Conservation (phyloP, 371 early-diverging fungal species). For the Apophysomyces elegans region DNA sequence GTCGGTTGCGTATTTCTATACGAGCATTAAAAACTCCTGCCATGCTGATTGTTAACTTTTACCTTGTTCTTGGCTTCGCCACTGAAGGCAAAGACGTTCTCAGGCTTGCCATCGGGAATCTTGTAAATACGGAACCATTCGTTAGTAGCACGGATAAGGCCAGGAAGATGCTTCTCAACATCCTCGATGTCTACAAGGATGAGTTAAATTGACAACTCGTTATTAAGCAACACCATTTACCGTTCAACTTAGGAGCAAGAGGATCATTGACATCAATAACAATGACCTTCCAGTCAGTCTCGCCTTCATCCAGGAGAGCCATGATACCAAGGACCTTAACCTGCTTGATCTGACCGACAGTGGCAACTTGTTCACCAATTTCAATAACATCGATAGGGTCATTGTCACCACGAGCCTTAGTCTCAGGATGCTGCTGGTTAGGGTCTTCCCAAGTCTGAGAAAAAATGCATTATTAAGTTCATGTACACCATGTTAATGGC, state of each 20-base stretch:
- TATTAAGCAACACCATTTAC: slow-evolving; percentile 20
- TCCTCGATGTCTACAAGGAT: slow-evolving; percentile 82
- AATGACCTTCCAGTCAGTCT: slow-evolving; percentile 98
- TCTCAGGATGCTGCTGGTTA: slow-evolving; percentile 72
- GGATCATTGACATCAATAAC: slow-evolving; percentile 93
- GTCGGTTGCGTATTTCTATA: slow-evolving; percentile 88
- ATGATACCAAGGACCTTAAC: slow-evolving; percentile 95
- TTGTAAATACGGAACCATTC: slow-evolving; percentile 99
- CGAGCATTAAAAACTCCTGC: not conserved
- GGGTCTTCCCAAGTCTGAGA: slow-evolving; percentile 96
- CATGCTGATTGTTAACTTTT: slow-evolving; percentile 2
- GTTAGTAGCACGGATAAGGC: slow-evolving; percentile 88
- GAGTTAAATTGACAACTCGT: slow-evolving; percentile 8
- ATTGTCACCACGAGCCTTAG: slow-evolving; percentile 90
- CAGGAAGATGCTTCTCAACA: slow-evolving; percentile 92
- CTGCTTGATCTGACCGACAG: slow-evolving; percentile 71
- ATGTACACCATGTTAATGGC: not conserved
- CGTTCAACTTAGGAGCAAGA: slow-evolving; percentile 82
- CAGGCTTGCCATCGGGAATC: slow-evolving; percentile 96
- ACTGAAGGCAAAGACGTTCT: slow-evolving; percentile 95
- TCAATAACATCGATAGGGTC: slow-evolving; percentile 98
- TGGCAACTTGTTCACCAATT: slow-evolving; percentile 43
- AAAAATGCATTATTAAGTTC: not conserved
- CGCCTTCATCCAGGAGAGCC: slow-evolving; percentile 94
- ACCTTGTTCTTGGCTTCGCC: slow-evolving; percentile 92